Evolutionary conservation across 2,329 filamentous ascomycete genomes (phyloP).

Genomic region (Ilyonectria destructans): DNA sequence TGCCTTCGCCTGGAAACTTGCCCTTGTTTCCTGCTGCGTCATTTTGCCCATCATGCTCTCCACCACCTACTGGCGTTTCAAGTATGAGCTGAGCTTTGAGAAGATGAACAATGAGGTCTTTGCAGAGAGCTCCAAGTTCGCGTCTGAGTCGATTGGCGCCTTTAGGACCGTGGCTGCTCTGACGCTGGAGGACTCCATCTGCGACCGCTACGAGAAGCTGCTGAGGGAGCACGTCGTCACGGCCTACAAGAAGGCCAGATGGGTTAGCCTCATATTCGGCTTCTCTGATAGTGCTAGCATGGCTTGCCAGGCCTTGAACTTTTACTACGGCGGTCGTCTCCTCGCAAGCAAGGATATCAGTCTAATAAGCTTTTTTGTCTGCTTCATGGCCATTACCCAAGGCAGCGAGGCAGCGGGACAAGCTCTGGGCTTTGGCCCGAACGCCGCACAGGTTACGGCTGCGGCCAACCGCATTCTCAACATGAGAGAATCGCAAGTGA

Average conservation of each 20-base stretch:
- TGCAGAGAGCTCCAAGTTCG: conserved; percentile 81
- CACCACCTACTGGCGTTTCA: conserved; percentile 67
- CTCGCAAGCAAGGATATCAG: conserved; percentile 67
- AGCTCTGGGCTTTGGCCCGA: conserved; percentile 78
- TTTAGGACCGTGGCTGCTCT: conserved; percentile 82
- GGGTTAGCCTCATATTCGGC: conserved; percentile 77
- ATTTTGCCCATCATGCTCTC: conserved; percentile 67
- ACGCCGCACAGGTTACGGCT: conserved; percentile 72
- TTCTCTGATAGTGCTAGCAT: conserved; percentile 79
- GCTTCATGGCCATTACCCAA: conserved; percentile 78
- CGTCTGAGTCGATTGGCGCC: conserved; percentile 81
- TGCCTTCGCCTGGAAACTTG: conserved; percentile 83
- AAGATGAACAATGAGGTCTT: conserved; percentile 79
- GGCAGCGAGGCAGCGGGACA: conserved; percentile 79
- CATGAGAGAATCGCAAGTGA: conserved; percentile 62
- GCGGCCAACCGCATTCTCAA: conserved; percentile 74
- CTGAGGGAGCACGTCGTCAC: conserved; percentile 71
- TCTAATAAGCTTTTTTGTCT: conserved; percentile 67
- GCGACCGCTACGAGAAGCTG: conserved; percentile 72
- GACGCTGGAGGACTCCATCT: conserved; percentile 79
- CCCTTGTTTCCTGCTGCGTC: conserved; percentile 77
- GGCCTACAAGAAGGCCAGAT: conserved; percentile 75
- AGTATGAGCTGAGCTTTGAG: conserved; percentile 78
- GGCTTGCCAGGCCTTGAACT: conserved; percentile 74
- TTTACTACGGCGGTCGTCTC: conserved; percentile 78